phyloP scores from a whole-genome alignment of 1,284 basidiomycete species.

The Melanopsichium pennsylvanicum region DNA sequence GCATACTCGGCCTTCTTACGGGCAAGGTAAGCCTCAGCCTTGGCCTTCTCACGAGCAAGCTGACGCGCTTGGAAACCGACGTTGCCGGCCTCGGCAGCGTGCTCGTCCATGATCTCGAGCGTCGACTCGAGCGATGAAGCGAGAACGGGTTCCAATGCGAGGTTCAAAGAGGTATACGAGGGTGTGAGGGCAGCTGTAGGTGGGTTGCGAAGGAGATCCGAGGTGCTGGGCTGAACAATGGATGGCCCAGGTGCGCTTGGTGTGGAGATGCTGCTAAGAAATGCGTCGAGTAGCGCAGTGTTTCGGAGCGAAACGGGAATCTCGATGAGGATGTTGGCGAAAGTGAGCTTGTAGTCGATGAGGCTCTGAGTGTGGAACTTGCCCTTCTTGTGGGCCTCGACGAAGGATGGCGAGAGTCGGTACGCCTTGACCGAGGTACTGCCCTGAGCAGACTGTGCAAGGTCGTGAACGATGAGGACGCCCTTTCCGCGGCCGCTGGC shows the following conservation, averaged over 20 bases:
- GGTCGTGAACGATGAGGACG: slow-evolving; percentile 63
- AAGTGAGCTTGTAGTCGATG: slow-evolving; percentile 84
- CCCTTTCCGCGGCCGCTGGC: slow-evolving; percentile 60
- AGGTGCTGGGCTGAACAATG: slow-evolving; percentile 49
- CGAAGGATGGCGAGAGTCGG: slow-evolving; percentile 81
- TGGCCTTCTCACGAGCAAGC: slow-evolving; percentile 84
- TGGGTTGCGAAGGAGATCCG: slow-evolving; percentile 53
- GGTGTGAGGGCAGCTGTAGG: slow-evolving; percentile 55
- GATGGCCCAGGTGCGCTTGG: slow-evolving; percentile 65
- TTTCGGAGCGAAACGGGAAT: slow-evolving; percentile 88
- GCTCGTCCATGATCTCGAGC: slow-evolving; percentile 62
- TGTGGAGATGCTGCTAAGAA: slow-evolving; percentile 77
- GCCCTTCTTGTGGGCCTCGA: slow-evolving; percentile 83
- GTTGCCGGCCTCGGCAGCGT: slow-evolving; percentile 71
- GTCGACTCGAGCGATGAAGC: slow-evolving; percentile 63
- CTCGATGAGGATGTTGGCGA: slow-evolving; percentile 87
- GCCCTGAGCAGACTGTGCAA: slow-evolving; percentile 72
- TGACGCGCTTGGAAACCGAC: slow-evolving; percentile 90
- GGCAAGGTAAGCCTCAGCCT: slow-evolving; percentile 74
- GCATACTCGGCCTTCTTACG: slow-evolving; percentile 82
- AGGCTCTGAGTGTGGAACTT: slow-evolving; percentile 86
- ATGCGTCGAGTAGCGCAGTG: slow-evolving; percentile 83
- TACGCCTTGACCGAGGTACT: slow-evolving; percentile 92
- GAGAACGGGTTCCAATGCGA: slow-evolving; percentile 63
- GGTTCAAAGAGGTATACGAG: slow-evolving; percentile 59